Conservation (phyloP, 83 land plant species). For the Picea abies region DNA sequence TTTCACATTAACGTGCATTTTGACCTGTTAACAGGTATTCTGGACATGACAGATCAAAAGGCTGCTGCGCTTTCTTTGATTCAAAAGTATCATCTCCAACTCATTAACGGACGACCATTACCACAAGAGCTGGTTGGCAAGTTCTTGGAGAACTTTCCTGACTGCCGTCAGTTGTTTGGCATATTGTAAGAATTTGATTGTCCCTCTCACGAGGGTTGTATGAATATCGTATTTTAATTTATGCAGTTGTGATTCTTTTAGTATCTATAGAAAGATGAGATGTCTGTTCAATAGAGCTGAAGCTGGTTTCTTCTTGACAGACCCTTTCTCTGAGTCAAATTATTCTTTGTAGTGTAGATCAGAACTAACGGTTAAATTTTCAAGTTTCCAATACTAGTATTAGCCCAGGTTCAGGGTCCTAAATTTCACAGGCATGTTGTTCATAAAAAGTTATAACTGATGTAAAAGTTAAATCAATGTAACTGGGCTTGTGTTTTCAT, state of each 20-base stretch:
- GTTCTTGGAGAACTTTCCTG: conserved; percentile 36
- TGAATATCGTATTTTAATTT: conserved; percentile 1
- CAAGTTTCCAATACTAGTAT: background rate
- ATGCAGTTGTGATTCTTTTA: background rate
- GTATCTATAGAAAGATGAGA: background rate
- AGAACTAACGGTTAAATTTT: background rate
- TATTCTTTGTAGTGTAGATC: background rate
- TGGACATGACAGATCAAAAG: conserved; percentile 33
- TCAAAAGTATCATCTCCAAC: conserved; percentile 26
- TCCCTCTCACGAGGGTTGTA: background rate
- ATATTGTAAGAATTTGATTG: background rate
- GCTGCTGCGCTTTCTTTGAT: conserved; percentile 31
- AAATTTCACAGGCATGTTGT: background rate
- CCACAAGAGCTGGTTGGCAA: conserved; percentile 23
- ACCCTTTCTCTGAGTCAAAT: background rate
- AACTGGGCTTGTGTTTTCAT: background rate
- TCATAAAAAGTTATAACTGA: background rate
- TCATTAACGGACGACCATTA: conserved; percentile 16
- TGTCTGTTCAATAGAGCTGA: background rate
- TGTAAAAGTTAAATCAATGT: background rate
- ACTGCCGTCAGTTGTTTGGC: conserved; percentile 23
- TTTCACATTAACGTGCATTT: background rate
- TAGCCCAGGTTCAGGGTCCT: background rate
- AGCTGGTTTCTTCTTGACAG: background rate
- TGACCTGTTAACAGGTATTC: conserved; percentile 20